Conservation (phyloP, 495 filamentous ascomycete genomes). For the Chaetomium tenue region DNA sequence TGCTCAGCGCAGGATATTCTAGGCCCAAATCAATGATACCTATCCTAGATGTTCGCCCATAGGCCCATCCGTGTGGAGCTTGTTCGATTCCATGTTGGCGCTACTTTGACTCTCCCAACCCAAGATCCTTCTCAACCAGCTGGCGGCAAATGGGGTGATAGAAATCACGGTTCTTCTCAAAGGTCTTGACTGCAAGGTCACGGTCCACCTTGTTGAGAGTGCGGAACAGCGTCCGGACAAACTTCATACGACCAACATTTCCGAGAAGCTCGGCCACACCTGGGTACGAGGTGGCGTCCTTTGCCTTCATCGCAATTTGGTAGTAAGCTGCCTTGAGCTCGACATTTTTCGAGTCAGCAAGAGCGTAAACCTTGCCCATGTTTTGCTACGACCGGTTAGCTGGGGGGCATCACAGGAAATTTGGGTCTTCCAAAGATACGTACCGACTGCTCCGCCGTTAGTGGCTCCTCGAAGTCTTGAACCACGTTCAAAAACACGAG, state of each 20-base stretch:
- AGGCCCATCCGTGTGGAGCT: no score
- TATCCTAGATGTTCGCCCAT: no score
- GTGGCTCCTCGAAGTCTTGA: conserved; percentile 59
- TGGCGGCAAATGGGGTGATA: conserved; percentile 92
- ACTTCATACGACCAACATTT: conserved; percentile 92
- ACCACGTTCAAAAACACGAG: conserved; percentile 85
- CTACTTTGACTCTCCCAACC: conserved; percentile 29
- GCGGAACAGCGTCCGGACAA: conserved; percentile 79
- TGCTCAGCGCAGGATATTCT: no score
- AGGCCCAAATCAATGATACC: no score
- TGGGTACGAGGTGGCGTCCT: conserved; percentile 61
- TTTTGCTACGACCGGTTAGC: conserved; percentile 42
- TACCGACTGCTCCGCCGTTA: conserved; percentile 58
- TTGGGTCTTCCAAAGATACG: background rate
- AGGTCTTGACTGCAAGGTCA: conserved; percentile 73
- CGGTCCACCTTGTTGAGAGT: conserved; percentile 69
- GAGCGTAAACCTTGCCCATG: conserved; percentile 70
- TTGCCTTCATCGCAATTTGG: conserved; percentile 70
- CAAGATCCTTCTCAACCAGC: conserved; percentile 80
- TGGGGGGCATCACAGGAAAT: background rate
- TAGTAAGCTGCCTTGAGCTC: conserved; percentile 80
- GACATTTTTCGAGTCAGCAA: conserved; percentile 69
- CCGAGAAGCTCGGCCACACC: conserved; percentile 73
- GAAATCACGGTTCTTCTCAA: conserved; percentile 81
- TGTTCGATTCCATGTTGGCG: background rate